phyloP scores from a whole-genome alignment of 1,139 yeast species.

The Candida sp. region DNA sequence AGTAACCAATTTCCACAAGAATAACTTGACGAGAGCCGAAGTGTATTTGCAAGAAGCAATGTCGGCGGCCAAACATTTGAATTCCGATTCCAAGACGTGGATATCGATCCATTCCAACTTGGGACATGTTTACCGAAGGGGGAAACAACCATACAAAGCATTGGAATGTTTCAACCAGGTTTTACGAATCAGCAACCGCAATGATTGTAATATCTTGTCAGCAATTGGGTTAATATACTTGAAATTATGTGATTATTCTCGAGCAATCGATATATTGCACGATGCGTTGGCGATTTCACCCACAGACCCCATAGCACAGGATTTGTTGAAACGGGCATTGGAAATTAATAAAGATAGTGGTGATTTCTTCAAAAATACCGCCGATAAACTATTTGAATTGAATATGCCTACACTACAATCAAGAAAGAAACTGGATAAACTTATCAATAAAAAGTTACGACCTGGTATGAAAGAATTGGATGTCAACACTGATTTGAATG shows the following conservation, averaged over 20 bases:
- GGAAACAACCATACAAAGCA: constrained; percentile 62
- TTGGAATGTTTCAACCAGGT: constrained; percentile 77
- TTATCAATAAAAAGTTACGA: constrained; percentile 10
- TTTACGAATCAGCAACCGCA: constrained; percentile 58
- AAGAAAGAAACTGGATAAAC: constrained; percentile 7
- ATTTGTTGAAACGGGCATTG: constrained; percentile 75
- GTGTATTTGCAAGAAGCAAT: constrained; percentile 69
- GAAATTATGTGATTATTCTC: constrained; percentile 58
- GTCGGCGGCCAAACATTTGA: constrained; percentile 62
- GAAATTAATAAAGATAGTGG: constrained; percentile 52
- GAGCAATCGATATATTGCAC: constrained; percentile 77
- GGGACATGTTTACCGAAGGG: constrained; percentile 84
- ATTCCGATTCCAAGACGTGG: constrained; percentile 83
- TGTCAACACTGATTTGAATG: constrained; percentile 21
- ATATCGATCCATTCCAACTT: constrained; percentile 82
- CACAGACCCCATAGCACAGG: constrained; percentile 81
- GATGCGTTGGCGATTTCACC: constrained; percentile 79
- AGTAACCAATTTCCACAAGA: constrained; percentile 78
- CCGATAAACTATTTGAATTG: constrained; percentile 14
- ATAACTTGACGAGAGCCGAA: constrained; percentile 68
- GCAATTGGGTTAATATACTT: constrained; percentile 84
- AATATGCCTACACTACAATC: constrained; percentile 16
- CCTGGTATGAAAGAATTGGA: constrained; percentile 15
- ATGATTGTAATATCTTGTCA: constrained; percentile 72
- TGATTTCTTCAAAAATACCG: constrained; percentile 20